Base-by-base conservation (phyloP, 495 filamentous ascomycete species). In the Penicillium coffeae region DNA sequence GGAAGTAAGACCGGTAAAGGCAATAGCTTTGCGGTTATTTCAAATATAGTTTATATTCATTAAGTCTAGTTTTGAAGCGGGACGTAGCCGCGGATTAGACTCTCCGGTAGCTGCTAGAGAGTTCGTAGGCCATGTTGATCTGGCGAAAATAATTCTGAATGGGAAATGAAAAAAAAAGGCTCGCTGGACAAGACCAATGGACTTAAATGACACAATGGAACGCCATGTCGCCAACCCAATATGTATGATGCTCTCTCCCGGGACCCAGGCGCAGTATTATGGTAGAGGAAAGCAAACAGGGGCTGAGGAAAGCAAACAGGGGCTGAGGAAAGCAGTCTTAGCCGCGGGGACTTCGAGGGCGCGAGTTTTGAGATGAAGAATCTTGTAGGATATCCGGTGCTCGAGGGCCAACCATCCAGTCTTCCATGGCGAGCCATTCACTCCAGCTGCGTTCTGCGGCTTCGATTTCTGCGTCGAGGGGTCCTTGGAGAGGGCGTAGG, bases 381-480 rank as follows among this genome's bases (percentile, higher is more conserved):
- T 73, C 72, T 25, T 63, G 68, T n/a, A 74, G 56, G n/a, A 58
- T 60, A 54, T 75, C 72, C 15, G 70, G 71, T 21, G 78, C 78
- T 50, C 80, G 69, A 3, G 79, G 75, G 12, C 88, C 90, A 38
- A 95, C 73, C 89, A 95, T 93, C 89, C 90, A 95, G 62, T 95
- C 89, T 65, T 95, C 88, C 88, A 95, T 94, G 8, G 88, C 89
- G 25, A 95, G 69, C 88, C 88, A 94, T 58, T 86, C 81, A 58
- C 83, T 88, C 87, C 88, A 95, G 47, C 73, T 83, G 51, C 76
- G 77, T 73, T 98, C 90, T 0, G 91, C 93, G 10, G 68, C 76
- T 50, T 88, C 82, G 53, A 97, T 91, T 72, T 97, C 93, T 18
- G 79, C 77, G 55, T 90, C 82, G 22, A 82, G 72, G 2, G 87